Conservation (phyloP, 768 basidiomycete species). For the Hericium alpestre region DNA sequence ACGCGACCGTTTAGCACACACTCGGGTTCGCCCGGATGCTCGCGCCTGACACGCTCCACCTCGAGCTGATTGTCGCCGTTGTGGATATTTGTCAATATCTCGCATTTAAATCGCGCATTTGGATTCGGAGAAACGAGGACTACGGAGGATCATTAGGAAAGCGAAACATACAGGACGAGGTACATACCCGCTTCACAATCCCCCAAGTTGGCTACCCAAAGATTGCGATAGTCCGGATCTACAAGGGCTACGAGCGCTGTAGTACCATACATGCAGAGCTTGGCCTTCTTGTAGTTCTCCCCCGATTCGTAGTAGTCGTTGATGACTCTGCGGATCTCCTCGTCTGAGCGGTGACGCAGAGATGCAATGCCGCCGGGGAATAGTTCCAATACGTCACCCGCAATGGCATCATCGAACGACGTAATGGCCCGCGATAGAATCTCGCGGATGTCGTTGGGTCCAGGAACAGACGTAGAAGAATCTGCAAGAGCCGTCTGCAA, state of each 20-base stretch:
- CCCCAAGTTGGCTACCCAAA: conserved; percentile 78
- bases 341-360: conserved; percentile 34
- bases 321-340: conserved; percentile 47
- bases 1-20: conserved; percentile 59
- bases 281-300: conserved; percentile 53
- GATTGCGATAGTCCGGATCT: conserved; percentile 55
- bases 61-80: conserved; percentile 63
- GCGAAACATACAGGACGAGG: not conserved
- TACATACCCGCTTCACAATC: conserved; percentile 69
- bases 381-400: conserved; percentile 32
- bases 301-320: conserved; percentile 54
- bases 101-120: conserved; percentile 43
- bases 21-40: conserved; percentile 63
- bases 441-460: conserved; percentile 26
- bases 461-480: conserved; percentile 11
- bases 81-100: conserved; percentile 53
- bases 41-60: conserved; percentile 47
- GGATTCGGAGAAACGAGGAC: conserved; percentile 34
- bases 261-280: conserved; percentile 74
- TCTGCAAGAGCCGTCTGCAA: conserved; percentile 25
- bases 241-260: conserved; percentile 68
- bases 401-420: conserved; percentile 34
- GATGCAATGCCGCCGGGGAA: conserved; percentile 44
- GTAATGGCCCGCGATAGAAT: conserved; percentile 27
- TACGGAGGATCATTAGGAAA: conserved; percentile 2